Conservation (phyloP, 345 rosid species). For the Dipteronia sinensis region DNA sequence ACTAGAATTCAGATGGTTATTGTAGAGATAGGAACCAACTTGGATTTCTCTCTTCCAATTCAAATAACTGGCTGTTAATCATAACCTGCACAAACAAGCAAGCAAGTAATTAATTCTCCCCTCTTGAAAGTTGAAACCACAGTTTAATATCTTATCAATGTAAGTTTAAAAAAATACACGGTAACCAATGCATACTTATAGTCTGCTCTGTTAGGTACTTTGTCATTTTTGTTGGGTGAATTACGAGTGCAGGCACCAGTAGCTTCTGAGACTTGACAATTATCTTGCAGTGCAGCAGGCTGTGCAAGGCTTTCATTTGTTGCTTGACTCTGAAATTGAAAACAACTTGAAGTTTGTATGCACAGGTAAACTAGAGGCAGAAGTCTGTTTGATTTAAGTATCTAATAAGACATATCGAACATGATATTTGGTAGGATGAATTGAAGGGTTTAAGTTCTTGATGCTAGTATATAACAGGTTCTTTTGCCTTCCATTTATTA, state of each 20-base stretch:
- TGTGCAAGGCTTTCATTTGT: constrained; percentile 29
- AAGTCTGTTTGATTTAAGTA: not conserved
- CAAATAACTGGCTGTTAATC: constrained; percentile 18
- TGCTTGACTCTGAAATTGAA: constrained; percentile 32
- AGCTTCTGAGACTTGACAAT: constrained; percentile 29
- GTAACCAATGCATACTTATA: constrained; percentile 16
- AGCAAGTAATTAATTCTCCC: not conserved
- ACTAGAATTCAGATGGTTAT: constrained; percentile 18
- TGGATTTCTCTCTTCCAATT: constrained; percentile 10
- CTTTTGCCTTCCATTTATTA: not conserved
- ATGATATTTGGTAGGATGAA: not conserved
- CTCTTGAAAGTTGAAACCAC: not conserved
- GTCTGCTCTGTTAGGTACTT: constrained; percentile 15
- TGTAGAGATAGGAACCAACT: not conserved
- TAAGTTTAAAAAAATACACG: not conserved
- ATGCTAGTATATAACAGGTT: not conserved
- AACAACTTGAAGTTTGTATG: not conserved
- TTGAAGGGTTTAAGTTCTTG: not conserved
- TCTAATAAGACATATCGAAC: not conserved
- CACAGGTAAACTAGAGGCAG: not conserved
- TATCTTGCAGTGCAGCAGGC: constrained; percentile 31
- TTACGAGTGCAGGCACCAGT: constrained; percentile 22
- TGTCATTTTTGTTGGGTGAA: constrained; percentile 28
- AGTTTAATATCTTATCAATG: not conserved
- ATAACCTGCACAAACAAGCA: constrained; percentile 27